These are phyloP conservation scores for Incumbomyces delicatus DNA, from an alignment of 2,329 filamentous ascomycete species.

Conservation along the genomic window DNA sequence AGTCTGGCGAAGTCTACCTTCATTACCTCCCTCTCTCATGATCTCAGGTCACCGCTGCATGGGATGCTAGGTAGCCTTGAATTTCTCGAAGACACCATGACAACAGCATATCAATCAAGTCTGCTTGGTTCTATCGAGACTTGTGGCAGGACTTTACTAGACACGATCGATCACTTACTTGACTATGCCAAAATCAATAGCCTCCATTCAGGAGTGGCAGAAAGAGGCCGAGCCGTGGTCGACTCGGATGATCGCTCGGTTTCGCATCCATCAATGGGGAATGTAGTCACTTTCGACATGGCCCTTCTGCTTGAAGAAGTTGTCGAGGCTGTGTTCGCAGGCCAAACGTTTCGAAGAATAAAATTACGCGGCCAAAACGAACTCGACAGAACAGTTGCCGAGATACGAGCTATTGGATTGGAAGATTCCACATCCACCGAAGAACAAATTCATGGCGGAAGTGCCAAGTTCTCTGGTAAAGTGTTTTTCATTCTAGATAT, in stretches of 20 bases:
- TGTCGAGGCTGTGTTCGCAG: conserved; percentile 43
- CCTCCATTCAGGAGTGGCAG: conserved; percentile 16
- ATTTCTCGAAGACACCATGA: conserved; percentile 24
- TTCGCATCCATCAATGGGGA: not conserved
- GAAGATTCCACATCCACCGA: conserved; percentile 5
- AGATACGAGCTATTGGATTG: not conserved
- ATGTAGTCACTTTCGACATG: conserved; percentile 27
- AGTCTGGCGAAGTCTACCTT: conserved; percentile 27
- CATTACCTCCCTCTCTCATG: conserved; percentile 27
- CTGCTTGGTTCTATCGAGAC: conserved; percentile 29
- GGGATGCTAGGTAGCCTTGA: conserved; percentile 28
- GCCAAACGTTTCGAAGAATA: conserved; percentile 26
- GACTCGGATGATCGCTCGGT: not conserved
- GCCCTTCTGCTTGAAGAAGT: conserved; percentile 44
- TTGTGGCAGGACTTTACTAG: conserved; percentile 33
- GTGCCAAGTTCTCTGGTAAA: conserved; percentile 5
- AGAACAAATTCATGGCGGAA: conserved; percentile 1
- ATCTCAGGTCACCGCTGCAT: conserved; percentile 29
- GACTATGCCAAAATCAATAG: conserved; percentile 38
- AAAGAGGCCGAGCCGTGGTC: not conserved
- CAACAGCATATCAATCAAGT: conserved; percentile 23
- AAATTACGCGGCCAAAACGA: not conserved
- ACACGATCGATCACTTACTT: conserved; percentile 32
- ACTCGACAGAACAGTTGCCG: not conserved
- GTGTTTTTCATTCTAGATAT: conserved; percentile 37